Conservation (phyloP, 805 yeast species). For the Lipomyces yamanashiensis region DNA sequence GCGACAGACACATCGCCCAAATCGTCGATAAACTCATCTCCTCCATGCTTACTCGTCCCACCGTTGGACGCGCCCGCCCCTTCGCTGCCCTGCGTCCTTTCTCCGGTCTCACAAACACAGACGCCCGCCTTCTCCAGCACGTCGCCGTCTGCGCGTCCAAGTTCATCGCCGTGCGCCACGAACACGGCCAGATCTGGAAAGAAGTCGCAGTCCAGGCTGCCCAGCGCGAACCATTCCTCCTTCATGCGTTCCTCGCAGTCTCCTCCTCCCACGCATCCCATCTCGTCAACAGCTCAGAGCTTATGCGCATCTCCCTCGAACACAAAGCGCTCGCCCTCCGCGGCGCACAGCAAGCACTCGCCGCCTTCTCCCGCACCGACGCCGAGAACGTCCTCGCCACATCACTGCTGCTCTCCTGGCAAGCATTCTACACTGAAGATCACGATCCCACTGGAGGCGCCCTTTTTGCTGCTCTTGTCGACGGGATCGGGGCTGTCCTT, state of each 20-base stretch:
- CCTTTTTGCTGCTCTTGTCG: slow-evolving; percentile 15
- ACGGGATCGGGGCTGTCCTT: slow-evolving; percentile 19
- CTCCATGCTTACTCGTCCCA: neutral
- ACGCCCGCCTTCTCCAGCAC: slow-evolving; percentile 23
- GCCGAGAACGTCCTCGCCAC: slow-evolving; percentile 20
- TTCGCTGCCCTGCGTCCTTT: slow-evolving; percentile 21
- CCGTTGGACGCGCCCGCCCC: slow-evolving; percentile 19
- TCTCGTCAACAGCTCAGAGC: slow-evolving; percentile 11
- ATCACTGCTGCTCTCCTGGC: slow-evolving; percentile 26
- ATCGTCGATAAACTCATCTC: slow-evolving; percentile 16
- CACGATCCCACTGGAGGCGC: slow-evolving; percentile 25
- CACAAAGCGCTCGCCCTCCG: slow-evolving; percentile 25
- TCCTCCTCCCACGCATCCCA: slow-evolving; percentile 26
- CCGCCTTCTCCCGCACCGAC: slow-evolving; percentile 20
- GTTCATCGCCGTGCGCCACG: slow-evolving; percentile 26
- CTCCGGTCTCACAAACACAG: slow-evolving; percentile 23
- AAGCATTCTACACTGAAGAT: slow-evolving; percentile 27
- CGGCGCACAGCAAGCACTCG: slow-evolving; percentile 25
- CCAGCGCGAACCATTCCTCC: slow-evolving; percentile 28
- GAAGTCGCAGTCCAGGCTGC: slow-evolving; percentile 28
- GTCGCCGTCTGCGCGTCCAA: slow-evolving; percentile 19
- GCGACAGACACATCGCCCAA: slow-evolving; percentile 26
- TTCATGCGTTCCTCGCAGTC: slow-evolving; percentile 28
- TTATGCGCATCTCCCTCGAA: slow-evolving; percentile 23
- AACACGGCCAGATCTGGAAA: slow-evolving; percentile 25